Conservation (phyloP, 768 basidiomycete genomes). For the Cubamyces sp. region DNA sequence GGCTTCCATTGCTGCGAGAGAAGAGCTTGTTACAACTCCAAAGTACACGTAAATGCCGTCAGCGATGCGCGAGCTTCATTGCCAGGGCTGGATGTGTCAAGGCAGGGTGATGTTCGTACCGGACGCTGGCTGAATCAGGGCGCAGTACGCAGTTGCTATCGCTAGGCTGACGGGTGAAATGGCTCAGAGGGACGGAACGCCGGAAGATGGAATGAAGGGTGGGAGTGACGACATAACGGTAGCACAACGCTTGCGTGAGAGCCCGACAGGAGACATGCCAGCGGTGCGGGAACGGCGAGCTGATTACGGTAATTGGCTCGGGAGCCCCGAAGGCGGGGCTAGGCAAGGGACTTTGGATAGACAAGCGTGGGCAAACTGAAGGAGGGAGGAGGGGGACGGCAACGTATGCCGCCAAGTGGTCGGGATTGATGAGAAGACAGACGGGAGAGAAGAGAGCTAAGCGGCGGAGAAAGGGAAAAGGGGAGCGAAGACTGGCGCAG, state of each 20-base stretch:
- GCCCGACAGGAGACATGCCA: not conserved
- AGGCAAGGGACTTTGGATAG: not conserved
- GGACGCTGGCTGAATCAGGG: not conserved
- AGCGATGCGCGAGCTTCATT: constrained; percentile 4
- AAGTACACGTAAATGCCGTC: not conserved
- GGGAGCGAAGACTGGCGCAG: not conserved
- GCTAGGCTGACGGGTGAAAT: not conserved
- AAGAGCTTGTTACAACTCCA: not conserved
- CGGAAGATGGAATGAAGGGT: not conserved
- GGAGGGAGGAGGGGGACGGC: not conserved
- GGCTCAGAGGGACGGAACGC: not conserved
- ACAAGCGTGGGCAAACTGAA: constrained; percentile 17
- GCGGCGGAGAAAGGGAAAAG: constrained; percentile 13
- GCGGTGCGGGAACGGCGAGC: constrained; percentile 8
- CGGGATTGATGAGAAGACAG: constrained; percentile 6
- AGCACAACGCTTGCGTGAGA: constrained; percentile 7
- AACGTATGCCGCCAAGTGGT: not conserved
- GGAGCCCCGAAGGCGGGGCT: constrained; percentile 1
- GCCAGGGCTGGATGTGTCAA: not conserved
- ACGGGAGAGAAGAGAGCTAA: not conserved
- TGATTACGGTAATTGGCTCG: constrained; percentile 9
- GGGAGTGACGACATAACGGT: constrained; percentile 2
- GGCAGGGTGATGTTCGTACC: not conserved
- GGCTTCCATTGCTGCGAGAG: too few species aligned
- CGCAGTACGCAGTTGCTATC: constrained; percentile 1